These are phyloP conservation scores for Penicillium silybi DNA, from an alignment of 495 filamentous ascomycete genomes.

Conservation along the genomic window DNA sequence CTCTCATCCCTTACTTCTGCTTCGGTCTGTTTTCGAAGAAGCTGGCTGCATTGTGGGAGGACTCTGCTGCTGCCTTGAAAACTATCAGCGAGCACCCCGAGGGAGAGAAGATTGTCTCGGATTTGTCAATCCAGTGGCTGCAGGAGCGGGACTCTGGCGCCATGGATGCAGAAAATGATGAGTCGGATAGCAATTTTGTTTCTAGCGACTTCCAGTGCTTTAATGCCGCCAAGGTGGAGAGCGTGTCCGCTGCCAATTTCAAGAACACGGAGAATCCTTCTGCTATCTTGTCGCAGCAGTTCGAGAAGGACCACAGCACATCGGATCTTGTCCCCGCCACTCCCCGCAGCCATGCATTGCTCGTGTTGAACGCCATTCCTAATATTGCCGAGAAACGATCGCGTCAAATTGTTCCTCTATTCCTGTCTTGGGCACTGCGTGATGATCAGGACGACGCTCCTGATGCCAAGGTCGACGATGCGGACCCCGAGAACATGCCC, in stretches of 20 bases:
- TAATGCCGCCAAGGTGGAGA: conserved; percentile 60
- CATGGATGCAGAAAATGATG: conserved; percentile 18
- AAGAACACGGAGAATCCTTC: conserved; percentile 17
- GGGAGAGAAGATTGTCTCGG: conserved; percentile 70
- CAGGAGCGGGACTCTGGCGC: conserved; percentile 47
- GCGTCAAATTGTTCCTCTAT: conserved; percentile 75
- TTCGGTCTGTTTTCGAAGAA: conserved; percentile 87
- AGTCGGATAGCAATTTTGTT: conserved; percentile 26
- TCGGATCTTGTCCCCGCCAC: conserved; percentile 34
- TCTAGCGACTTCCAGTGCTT: conserved; percentile 71
- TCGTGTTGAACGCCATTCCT: conserved; percentile 70
- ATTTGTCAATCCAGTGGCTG: conserved; percentile 77
- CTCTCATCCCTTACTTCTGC: conserved; percentile 72
- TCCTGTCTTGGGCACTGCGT: conserved; percentile 68
- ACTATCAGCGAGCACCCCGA: conserved; percentile 63
- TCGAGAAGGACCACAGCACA: conserved; percentile 33
- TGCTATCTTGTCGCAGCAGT: conserved; percentile 25
- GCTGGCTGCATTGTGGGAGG: conserved; percentile 79
- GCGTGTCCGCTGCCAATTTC: conserved; percentile 32
- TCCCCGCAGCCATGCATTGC: conserved; percentile 72
- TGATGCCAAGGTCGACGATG: conserved; percentile 12
- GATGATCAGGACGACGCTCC: conserved; percentile 48
- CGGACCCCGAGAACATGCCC: conserved; percentile 14
- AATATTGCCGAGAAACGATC: conserved; percentile 79
- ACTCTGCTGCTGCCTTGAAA: conserved; percentile 69